These are phyloP conservation scores for Starmera stellimalicola DNA, from an alignment of 1,139 yeast species.

Conservation along the genomic window DNA sequence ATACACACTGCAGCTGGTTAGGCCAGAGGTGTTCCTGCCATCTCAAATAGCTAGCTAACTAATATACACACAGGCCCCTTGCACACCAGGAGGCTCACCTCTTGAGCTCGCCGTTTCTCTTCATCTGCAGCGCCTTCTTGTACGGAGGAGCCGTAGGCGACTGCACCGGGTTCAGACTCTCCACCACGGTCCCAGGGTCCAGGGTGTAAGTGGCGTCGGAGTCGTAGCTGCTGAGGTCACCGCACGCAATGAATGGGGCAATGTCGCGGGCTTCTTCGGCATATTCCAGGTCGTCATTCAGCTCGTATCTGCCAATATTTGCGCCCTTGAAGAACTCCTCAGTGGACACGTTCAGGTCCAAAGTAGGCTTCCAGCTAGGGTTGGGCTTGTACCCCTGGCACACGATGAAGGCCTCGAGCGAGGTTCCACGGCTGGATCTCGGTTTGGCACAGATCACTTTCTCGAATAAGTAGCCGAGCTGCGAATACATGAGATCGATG, in stretches of 20 bases:
- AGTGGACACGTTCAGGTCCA: slow-evolving; percentile 52
- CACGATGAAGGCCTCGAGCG: slow-evolving; percentile 87
- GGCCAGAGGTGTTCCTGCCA: too few relatives aligned
- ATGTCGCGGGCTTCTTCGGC: slow-evolving; percentile 58
- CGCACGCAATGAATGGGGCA: slow-evolving; percentile 91
- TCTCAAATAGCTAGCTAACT: too few relatives aligned
- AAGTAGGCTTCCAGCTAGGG: slow-evolving; percentile 66
- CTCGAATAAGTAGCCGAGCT: slow-evolving; percentile 75
- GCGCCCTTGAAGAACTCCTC: slow-evolving; percentile 74
- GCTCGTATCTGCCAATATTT: slow-evolving; percentile 42
- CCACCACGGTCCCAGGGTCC: slow-evolving; percentile 24
- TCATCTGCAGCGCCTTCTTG: slow-evolving; percentile 81
- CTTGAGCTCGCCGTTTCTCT: slow-evolving; percentile 52
- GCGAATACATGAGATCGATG: slow-evolving; percentile 83
- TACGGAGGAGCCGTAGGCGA: slow-evolving; percentile 96
- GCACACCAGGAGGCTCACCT: too few relatives aligned
- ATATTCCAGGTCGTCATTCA: slow-evolving; percentile 27
- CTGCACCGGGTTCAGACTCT: slow-evolving; percentile 80
- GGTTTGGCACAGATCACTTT: slow-evolving; percentile 93
- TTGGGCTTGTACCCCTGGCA: slow-evolving; percentile 83
- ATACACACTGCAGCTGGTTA: too few relatives aligned
- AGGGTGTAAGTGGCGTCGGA: slow-evolving; percentile 90
- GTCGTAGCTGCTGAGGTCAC: slow-evolving; percentile 78
- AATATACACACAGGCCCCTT: too few relatives aligned
- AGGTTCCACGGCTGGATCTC: slow-evolving; percentile 86